Evolutionary conservation across 2,329 filamentous ascomycete genomes (phyloP).

Genomic region (Fusarium sp.): DNA sequence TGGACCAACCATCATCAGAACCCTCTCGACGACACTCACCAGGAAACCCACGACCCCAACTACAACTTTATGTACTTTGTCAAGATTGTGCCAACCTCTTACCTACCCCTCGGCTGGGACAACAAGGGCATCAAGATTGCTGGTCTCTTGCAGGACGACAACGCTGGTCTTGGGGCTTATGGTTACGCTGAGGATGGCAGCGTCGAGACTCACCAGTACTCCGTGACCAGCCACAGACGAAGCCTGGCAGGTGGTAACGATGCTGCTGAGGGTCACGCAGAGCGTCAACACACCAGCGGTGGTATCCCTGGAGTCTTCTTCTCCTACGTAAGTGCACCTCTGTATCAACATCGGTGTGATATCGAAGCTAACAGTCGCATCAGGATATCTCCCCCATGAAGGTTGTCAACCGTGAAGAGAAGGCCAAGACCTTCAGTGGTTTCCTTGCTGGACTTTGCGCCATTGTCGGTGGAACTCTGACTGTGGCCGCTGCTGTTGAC

Average conservation of each 20-base stretch:
- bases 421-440: conserved; percentile 87
- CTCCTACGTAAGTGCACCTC: conserved; percentile 79
- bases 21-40: conserved; percentile 83
- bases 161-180: conserved; percentile 72
- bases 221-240: conserved; percentile 94
- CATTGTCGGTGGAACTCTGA: conserved; percentile 92
- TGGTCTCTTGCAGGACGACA: conserved; percentile 59
- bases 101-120: conserved; percentile 91
- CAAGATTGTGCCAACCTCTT: conserved; percentile 97
- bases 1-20: conserved; percentile 95
- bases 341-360: neutral
- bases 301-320: conserved; percentile 99
- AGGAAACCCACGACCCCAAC: conserved; percentile 81
- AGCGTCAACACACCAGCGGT: conserved; percentile 87
- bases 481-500: conserved; percentile 93
- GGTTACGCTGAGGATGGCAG: conserved; percentile 74
- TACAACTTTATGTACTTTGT: conserved; percentile 99
- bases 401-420: conserved; percentile 94
- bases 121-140: conserved; percentile 57
- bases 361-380: conserved; percentile 28
- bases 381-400: conserved; percentile 99
- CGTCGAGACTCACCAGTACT: conserved; percentile 98
- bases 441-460: conserved; percentile 96
- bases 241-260: conserved; percentile 87
- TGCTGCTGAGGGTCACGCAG: conserved; percentile 87